phyloP scores from a whole-genome alignment of 2,329 filamentous ascomycete genomes.

The Aspergillus amoenus region DNA sequence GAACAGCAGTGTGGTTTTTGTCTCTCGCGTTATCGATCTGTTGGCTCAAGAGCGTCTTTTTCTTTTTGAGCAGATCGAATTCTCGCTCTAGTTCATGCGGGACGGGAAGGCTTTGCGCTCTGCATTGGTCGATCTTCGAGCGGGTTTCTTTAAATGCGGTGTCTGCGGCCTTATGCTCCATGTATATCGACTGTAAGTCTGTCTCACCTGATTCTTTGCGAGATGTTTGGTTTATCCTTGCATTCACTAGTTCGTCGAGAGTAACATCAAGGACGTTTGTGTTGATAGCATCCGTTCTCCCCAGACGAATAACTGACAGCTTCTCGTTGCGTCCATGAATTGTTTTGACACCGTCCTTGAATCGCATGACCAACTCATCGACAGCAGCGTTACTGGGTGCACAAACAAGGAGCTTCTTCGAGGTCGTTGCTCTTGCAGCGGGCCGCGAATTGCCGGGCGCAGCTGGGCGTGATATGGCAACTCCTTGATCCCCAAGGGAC shows the following conservation, averaged over 20 bases:
- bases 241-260: constrained; percentile 84
- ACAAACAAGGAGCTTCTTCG: constrained; percentile 91
- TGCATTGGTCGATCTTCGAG: constrained; percentile 67
- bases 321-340: constrained; percentile 69
- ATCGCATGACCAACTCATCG: constrained; percentile 88
- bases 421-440: constrained; percentile 35
- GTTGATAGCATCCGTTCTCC: constrained; percentile 90
- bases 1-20: constrained; percentile 74
- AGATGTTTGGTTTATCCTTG: constrained; percentile 57
- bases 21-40: constrained; percentile 87
- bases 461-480: constrained; percentile 47
- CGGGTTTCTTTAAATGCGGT: constrained; percentile 70
- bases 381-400: constrained; percentile 98
- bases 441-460: constrained; percentile 36
- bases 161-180: constrained; percentile 60
- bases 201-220: constrained; percentile 48
- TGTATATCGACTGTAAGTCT: constrained; percentile 67
- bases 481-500: constrained; percentile 50
- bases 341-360: constrained; percentile 84
- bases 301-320: constrained; percentile 84
- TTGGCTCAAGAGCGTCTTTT: constrained; percentile 72
- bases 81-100: constrained; percentile 64
- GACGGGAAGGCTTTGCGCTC: constrained; percentile 49
- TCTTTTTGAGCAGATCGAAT: constrained; percentile 74
- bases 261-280: constrained; percentile 85